Evolutionary conservation across 2,329 filamentous ascomycete genomes (phyloP), one percentile per base, ranked within the genome.

Genomic region (Lecanicillium sp.): DNA sequence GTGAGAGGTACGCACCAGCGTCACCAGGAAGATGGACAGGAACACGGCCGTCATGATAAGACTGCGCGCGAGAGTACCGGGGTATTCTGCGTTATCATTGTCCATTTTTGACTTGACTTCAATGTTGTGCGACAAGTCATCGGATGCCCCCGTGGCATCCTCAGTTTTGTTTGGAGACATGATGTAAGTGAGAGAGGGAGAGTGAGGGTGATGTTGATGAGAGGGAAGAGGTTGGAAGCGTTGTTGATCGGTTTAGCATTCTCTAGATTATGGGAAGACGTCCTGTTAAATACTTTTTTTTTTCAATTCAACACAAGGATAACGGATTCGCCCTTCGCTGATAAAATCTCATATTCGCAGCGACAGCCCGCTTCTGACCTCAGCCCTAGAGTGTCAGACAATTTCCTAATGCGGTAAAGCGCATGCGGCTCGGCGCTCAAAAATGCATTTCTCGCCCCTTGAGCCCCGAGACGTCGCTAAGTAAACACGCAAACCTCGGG

Each of bases 21-120:
- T 68, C 12, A 72, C 68, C n/a, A 72, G 58, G 47, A 73, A 73
- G 34, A 73, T 54, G 36, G 65, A 63, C n/a, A 71, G 52, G 38
- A 70, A 69, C 46, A 70, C 68, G 46, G 64, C 69, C 18, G 66
- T 32, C 19, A 72, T 57, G 22, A 68, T 61, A 37, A 68, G 55
- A 43, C 46, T 31, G 46, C 38, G 22, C 11, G 22, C 22, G 11
- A 25, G 22, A 25, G 11, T 25, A 11, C 22, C 22, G 11, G 22
- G 22, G 11, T 25, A 25, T 25, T 25, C 22, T 25, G 22, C 7
- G 7, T 6, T 11, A 11, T 25, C 22, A 25, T 25, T 25, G 6
- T 25, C 7, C 22, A 25, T 25, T 25, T 6, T 25, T 25, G 22
- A 11, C 22, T 25, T 25, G 22, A 11, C 6, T 25, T 25, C 22